Conservation (phyloP, 345 rosid species). For the Mallotus nudiflorus region DNA sequence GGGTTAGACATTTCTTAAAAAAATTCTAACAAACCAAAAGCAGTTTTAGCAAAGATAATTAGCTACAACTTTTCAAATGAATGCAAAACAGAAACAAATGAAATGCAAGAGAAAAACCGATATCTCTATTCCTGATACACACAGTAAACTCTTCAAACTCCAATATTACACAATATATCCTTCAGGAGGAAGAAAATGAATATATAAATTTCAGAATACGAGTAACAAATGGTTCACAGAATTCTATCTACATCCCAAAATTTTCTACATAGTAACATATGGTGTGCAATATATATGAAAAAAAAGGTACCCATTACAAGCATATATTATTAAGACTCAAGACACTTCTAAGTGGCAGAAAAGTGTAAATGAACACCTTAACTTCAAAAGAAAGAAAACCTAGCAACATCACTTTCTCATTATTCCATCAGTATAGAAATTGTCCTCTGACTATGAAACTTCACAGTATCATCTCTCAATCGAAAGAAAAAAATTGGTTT, state of each 20-base stretch:
- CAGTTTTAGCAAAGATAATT: background rate
- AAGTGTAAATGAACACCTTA: background rate
- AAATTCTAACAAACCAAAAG: background rate
- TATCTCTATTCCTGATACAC: background rate
- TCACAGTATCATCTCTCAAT: background rate
- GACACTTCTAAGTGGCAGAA: background rate
- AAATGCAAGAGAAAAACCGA: background rate
- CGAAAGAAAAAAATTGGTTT: background rate
- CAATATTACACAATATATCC: background rate
- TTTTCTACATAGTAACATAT: background rate
- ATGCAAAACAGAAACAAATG: background rate
- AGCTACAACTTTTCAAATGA: background rate
- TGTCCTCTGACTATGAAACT: background rate
- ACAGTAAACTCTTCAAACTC: background rate
- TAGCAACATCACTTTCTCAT: background rate
- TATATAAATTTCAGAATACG: background rate
- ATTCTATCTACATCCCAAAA: background rate
- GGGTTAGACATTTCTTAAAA: background rate
- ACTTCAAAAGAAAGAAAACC: background rate
- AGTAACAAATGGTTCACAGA: background rate
- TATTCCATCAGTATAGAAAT: background rate
- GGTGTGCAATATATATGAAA: background rate
- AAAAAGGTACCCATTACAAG: background rate
- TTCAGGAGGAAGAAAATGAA: background rate
- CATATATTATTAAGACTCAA: background rate